Evolutionary conservation across 768 basidiomycete species (phyloP).

Genomic region (Leccinum boreale): DNA sequence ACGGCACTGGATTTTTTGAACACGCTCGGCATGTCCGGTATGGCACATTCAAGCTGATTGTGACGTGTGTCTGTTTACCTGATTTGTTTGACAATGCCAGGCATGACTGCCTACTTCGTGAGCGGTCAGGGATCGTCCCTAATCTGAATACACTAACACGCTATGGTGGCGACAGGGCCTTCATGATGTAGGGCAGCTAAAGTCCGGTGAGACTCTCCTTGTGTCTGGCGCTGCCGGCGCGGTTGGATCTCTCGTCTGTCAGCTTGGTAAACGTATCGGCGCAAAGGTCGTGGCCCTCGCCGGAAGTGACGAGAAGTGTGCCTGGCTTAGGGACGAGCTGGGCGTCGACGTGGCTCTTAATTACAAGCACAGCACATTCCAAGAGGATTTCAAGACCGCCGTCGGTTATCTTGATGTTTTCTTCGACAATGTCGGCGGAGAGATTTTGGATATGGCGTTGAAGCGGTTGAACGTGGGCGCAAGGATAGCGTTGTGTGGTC

Average conservation of each 20-base stretch:
- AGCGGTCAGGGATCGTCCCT: conserved; percentile 17
- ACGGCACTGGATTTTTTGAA: conserved; percentile 77
- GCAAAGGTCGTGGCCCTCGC: conserved; percentile 88
- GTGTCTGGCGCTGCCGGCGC: conserved; percentile 92
- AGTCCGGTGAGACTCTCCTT: conserved; percentile 81
- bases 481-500: conserved; percentile 79
- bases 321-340: conserved; percentile 80
- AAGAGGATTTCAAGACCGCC: conserved; percentile 61
- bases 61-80: not conserved
- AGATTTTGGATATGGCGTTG: conserved; percentile 77
- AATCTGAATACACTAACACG: conserved; percentile 2
- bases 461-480: conserved; percentile 74
- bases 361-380: conserved; percentile 79
- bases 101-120: conserved; percentile 89
- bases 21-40: conserved; percentile 72
- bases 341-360: conserved; percentile 83
- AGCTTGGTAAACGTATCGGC: conserved; percentile 74
- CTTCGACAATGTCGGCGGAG: conserved; percentile 82
- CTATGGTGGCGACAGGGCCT: conserved; percentile 55
- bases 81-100: conserved; percentile 34
- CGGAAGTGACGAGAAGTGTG: conserved; percentile 78
- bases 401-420: conserved; percentile 80
- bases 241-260: conserved; percentile 80
- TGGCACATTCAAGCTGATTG: conserved; percentile 10
- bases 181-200: conserved; percentile 73